These are phyloP conservation scores for Thermomucor indicae-seudaticae DNA, from an alignment of 371 early-diverging fungal genomes.

Conservation along the genomic window DNA sequence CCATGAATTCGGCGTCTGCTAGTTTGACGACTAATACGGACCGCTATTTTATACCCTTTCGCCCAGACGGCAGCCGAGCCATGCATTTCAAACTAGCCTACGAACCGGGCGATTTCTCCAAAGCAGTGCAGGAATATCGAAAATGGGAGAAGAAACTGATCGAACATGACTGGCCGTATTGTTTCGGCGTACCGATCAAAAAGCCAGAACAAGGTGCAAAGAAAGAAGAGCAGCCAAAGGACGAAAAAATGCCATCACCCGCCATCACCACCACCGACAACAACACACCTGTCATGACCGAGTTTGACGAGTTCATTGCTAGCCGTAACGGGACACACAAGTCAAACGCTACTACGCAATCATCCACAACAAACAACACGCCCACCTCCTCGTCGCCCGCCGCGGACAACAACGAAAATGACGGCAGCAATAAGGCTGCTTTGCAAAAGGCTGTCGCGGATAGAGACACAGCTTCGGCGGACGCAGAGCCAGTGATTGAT, in stretches of 20 bases:
- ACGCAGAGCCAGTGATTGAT: slow-evolving; percentile 4
- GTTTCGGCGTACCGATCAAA: slow-evolving; percentile 54
- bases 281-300: slow-evolving; percentile 12
- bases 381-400: too few relatives aligned
- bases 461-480: too few relatives aligned
- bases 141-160: slow-evolving; percentile 70
- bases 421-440: slow-evolving; percentile 35
- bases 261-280: slow-evolving; percentile 1
- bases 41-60: slow-evolving; percentile 70
- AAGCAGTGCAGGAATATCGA: slow-evolving; percentile 66
- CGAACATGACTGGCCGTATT: slow-evolving; percentile 75
- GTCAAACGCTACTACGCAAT: background rate
- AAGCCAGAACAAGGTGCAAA: background rate
- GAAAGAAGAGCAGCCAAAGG: background rate
- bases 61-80: slow-evolving; percentile 62
- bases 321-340: slow-evolving; percentile 13
- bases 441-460: background rate
- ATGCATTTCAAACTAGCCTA: slow-evolving; percentile 75
- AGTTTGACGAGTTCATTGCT: slow-evolving; percentile 30
- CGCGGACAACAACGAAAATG: slow-evolving; percentile 7
- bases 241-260: background rate
- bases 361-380: background rate
- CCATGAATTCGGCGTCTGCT: slow-evolving; percentile 79
- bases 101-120: slow-evolving; percentile 70
- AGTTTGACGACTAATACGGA: slow-evolving; percentile 79